Evolutionary conservation across 345 rosid genomes (phyloP), one percentile per base, ranked within the genome.

Genomic region (Citrus hindsii): DNA sequence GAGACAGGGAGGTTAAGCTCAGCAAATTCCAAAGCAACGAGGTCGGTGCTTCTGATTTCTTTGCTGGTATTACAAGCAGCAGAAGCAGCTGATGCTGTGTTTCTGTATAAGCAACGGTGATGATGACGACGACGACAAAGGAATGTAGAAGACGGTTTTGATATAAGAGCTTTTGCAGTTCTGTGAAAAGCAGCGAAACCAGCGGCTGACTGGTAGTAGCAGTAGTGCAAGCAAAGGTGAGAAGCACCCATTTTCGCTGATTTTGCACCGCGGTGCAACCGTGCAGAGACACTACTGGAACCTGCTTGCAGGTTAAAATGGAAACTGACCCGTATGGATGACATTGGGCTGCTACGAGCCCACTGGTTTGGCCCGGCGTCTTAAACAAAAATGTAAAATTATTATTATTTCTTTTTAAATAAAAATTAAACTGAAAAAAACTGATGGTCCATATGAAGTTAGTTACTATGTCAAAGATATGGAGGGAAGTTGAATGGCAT

Each of bases 21-120:
- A 48, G 97, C 88, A 77, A 90, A 95, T 78, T 93, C 98, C 83
- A 90, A 81, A 18, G 93, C 91, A 16, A 95, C 93, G 71, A 93
- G 87, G 81, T 86, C 87, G 59, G 88, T 60, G 84, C 97, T 93
- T 68, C 86, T 77, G 64, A 85, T 22, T 75, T 85, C 84, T 71
- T 46, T 22, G 18, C 71, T 61, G 73, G 69, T 68, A 24, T 55
- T 38, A 60, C 84, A 76, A 19, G 75, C 67, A 53, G 56, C 65
- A 37, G 70, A 76, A 14, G 76, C 69, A 53, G 56, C 65, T 48
- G 70, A 74, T 27, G 58, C 51, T 67, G 12, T 71, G 76, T 73
- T 8, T 63, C 71, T 2, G 66, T 56, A 68, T 16, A 55, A 25
- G 70, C 56, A 71, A 67, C 4, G 77, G 73, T n/a, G 58, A 38